Conservation (phyloP, 257 asterid species). For the Lycium barbarum region DNA sequence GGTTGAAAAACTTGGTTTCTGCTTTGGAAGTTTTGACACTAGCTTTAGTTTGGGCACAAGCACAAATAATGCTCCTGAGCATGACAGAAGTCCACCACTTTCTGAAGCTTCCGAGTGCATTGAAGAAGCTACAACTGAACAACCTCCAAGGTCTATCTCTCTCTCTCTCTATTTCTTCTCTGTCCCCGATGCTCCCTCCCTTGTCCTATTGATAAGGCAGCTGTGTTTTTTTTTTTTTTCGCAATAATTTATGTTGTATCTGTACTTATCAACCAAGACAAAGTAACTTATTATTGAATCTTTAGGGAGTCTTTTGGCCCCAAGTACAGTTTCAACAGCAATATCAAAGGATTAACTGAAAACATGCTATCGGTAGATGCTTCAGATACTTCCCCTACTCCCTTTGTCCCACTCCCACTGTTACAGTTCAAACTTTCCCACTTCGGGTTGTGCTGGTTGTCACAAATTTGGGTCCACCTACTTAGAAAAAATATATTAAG, state of each 20-base stretch:
- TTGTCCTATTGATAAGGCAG: neutral
- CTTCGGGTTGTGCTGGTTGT: constrained; percentile 8
- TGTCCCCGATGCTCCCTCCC: neutral
- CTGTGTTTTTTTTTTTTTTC: neutral
- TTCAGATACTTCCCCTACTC: neutral
- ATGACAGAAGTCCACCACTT: constrained; percentile 48
- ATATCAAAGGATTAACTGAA: neutral
- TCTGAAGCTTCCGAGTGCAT: constrained; percentile 62
- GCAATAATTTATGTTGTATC: neutral
- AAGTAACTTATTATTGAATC: neutral
- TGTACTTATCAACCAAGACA: constrained; percentile 6
- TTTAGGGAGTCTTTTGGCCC: neutral
- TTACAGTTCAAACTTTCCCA: neutral
- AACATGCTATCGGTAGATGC: constrained; percentile 13
- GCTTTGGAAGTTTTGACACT: constrained; percentile 93
- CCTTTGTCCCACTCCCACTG: constrained; percentile 2
- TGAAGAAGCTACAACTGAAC: constrained; percentile 68
- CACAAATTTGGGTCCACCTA: neutral
- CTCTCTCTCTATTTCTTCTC: neutral
- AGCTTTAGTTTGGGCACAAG: constrained; percentile 61
- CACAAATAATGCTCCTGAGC: constrained; percentile 48
- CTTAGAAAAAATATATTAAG: neutral
- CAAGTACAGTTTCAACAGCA: neutral
- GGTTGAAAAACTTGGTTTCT: constrained; percentile 82
- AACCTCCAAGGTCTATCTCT: constrained; percentile 62